Evolutionary conservation across 106 monocot species (phyloP).

Genomic region (Acorus gramineus): DNA sequence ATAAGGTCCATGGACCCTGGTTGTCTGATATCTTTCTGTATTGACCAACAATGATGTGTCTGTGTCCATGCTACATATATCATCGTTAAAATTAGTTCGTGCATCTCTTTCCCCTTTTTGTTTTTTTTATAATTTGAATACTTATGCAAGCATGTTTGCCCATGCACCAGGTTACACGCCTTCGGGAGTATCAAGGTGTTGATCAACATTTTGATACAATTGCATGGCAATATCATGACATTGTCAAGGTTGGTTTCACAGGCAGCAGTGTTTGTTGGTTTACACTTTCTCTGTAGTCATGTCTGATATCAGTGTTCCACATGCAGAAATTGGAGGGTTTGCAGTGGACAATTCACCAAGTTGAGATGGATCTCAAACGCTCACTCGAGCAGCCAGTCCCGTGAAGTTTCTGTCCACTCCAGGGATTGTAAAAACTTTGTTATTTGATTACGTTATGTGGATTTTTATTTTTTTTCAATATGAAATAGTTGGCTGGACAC

Average conservation of each 20-base stretch:
- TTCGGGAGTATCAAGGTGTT: slow-evolving; percentile 95
- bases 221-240: slow-evolving; percentile 90
- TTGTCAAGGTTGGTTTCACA: slow-evolving; percentile 59
- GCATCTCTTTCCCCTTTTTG: neutral
- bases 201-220: slow-evolving; percentile 97
- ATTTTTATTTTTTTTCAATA: too few relatives aligned
- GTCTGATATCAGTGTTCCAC: slow-evolving; percentile 3
- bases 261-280: slow-evolving; percentile 2
- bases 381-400: slow-evolving; percentile 34
- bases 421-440: too few relatives aligned
- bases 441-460: too few relatives aligned
- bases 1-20: too few relatives aligned
- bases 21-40: too few relatives aligned
- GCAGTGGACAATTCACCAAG: slow-evolving; percentile 97
- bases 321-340: slow-evolving; percentile 81
- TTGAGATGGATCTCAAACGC: slow-evolving; percentile 85
- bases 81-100: too few relatives aligned
- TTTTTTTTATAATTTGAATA: neutral
- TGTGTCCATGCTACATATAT: too few relatives aligned
- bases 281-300: neutral
- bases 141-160: neutral
- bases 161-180: slow-evolving; percentile 66
- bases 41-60: too few relatives aligned
- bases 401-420: neutral
- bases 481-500: too few relatives aligned